A percentile compares a stretch with the other conserved stretches of the same genome.
These are phyloP conservation scores for Exsudoporus floridanus DNA, from an alignment of 1,284 basidiomycete genomes.

Conservation along the genomic window DNA sequence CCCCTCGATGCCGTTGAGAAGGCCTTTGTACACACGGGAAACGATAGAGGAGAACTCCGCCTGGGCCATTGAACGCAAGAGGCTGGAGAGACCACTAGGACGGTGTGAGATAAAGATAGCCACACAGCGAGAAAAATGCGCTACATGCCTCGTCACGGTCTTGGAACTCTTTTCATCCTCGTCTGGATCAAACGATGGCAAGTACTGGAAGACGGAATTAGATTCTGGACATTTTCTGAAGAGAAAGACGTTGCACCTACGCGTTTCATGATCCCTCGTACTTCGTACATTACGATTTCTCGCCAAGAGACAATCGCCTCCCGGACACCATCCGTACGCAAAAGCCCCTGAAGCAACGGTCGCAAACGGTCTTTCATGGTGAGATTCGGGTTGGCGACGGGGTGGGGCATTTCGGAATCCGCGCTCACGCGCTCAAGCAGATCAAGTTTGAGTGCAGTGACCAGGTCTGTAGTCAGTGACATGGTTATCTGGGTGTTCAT, in stretches of 20 bases:
- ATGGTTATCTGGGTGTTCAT: slow-evolving; percentile 72
- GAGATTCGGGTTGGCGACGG: slow-evolving; percentile 37
- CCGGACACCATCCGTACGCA: slow-evolving; percentile 72
- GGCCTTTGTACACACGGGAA: slow-evolving; percentile 60
- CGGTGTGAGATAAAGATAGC: slow-evolving; percentile 11
- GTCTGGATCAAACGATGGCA: slow-evolving; percentile 58
- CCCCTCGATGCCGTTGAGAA: slow-evolving; percentile 72
- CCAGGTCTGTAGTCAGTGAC: slow-evolving; percentile 78
- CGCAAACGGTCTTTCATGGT: slow-evolving; percentile 60
- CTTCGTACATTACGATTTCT: slow-evolving; percentile 67
- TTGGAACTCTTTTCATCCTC: slow-evolving; percentile 46
- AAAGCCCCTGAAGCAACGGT: slow-evolving; percentile 74
- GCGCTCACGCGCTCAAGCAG: slow-evolving; percentile 53
- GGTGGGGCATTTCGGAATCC: slow-evolving; percentile 27
- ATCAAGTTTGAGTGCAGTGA: slow-evolving; percentile 68
- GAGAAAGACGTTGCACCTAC: slow-evolving; percentile 39
- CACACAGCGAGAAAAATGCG: slow-evolving; percentile 1
- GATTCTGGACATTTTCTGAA: slow-evolving; percentile 8
- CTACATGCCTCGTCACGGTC: slow-evolving; percentile 37
- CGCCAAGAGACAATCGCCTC: slow-evolving; percentile 75
- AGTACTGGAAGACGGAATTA: slow-evolving; percentile 40
- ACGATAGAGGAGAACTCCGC: slow-evolving; percentile 66
- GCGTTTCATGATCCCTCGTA: slow-evolving; percentile 60
- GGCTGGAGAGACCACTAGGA: slow-evolving; percentile 50
- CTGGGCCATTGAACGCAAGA: slow-evolving; percentile 70